Evolutionary conservation across 352 stramenopile species (phyloP).

Genomic region (Blastocystis sp.): DNA sequence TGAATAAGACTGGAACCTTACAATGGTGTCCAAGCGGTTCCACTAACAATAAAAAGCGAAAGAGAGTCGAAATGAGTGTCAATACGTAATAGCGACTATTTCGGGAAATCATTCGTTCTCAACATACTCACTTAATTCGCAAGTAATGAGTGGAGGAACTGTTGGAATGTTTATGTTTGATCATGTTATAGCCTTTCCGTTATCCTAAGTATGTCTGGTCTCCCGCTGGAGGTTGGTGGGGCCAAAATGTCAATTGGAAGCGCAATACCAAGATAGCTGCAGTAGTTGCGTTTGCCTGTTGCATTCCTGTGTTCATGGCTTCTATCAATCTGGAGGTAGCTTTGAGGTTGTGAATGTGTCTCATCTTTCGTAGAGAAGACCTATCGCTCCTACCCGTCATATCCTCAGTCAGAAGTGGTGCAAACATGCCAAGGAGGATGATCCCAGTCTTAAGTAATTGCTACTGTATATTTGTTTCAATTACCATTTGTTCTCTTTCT

Average conservation of each 20-base stretch:
- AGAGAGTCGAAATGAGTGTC: not conserved
- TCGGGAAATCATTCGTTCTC: not conserved
- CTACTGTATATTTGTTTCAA: constrained; percentile 43
- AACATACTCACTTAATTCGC: constrained; percentile 2
- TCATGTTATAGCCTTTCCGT: constrained; percentile 51
- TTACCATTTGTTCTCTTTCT: constrained; percentile 26
- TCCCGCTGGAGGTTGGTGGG: constrained; percentile 60
- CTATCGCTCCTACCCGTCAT: constrained; percentile 10
- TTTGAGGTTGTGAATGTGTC: not conserved
- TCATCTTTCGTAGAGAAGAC: constrained; percentile 54
- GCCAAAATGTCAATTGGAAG: constrained; percentile 53
- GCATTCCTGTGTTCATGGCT: constrained; percentile 53
- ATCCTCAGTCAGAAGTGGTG: constrained; percentile 62
- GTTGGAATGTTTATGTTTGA: not conserved
- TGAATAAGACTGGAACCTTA: too few species aligned
- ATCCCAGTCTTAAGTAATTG: constrained; percentile 62
- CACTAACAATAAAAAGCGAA: too few species aligned
- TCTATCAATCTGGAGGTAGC: constrained; percentile 43
- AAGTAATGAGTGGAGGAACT: constrained; percentile 60
- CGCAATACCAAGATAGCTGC: constrained; percentile 56
- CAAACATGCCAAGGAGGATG: constrained; percentile 62
- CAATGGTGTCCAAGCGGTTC: too few species aligned
- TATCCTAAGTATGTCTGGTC: constrained; percentile 62
- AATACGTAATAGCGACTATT: not conserved
- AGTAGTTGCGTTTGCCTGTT: constrained; percentile 3